Percentiles rank a stretch among this genome's conserved stretches.
Conservation (phyloP, 177 flowering plant genomes). For the Telopea speciosissima region DNA sequence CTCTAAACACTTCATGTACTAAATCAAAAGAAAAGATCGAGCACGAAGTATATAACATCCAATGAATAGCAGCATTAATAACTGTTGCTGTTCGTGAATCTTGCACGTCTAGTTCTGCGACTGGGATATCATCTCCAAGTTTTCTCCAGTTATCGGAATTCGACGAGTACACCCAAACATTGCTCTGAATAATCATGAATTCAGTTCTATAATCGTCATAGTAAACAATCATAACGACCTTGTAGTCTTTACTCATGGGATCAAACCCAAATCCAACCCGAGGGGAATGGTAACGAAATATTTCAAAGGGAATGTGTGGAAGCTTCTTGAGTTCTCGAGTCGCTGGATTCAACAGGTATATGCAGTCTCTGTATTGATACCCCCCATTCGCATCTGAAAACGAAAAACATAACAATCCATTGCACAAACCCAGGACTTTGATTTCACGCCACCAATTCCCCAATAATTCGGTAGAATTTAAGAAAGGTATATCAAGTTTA, state of each 20-base stretch:
- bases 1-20: not conserved
- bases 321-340: not conserved
- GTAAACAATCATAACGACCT: not conserved
- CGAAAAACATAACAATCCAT: not conserved
- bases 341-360: not conserved
- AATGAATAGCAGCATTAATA: constrained; percentile 3
- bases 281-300: too few species aligned
- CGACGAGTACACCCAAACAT: not conserved
- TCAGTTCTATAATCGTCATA: not conserved
- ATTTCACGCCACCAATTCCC: not conserved
- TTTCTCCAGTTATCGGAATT: not conserved
- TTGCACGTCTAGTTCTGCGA: too few species aligned
- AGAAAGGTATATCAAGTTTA: not conserved
- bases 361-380: not conserved
- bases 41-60: too few species aligned
- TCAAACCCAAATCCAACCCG: constrained; percentile 4
- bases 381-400: not conserved
- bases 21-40: constrained; percentile 9
- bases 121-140: not conserved
- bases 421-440: not conserved
- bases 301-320: not conserved
- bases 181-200: too few species aligned
- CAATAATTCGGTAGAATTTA: too few species aligned
- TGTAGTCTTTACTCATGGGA: constrained; percentile 8
- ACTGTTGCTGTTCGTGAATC: too few species aligned